Conservation (phyloP, 352 stramenopile genomes). For the Globisporangium spiculum region DNA sequence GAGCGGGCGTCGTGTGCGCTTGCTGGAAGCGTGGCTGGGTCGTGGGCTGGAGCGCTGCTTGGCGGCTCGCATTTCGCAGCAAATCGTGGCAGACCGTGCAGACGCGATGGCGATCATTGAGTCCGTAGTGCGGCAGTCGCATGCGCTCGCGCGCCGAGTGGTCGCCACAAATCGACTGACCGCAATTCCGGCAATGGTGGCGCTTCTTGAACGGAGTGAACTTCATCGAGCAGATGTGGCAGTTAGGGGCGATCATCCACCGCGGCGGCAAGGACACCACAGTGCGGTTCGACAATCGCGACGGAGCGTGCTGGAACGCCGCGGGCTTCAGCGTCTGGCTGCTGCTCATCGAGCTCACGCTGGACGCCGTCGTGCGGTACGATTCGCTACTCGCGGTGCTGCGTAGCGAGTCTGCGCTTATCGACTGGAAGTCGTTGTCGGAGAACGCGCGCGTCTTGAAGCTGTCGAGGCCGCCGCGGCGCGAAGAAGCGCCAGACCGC, state of each 20-base stretch:
- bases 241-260: conserved; percentile 82
- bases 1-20: conserved; percentile 15
- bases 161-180: conserved; percentile 81
- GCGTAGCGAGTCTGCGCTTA: conserved; percentile 2
- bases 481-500: background rate
- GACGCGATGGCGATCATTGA: conserved; percentile 75
- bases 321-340: conserved; percentile 8
- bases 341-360: conserved; percentile 12
- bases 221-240: conserved; percentile 83
- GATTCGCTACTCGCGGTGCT: conserved; percentile 8
- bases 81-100: conserved; percentile 80
- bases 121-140: conserved; percentile 77
- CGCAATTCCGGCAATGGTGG: conserved; percentile 87
- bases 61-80: conserved; percentile 53
- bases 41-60: conserved; percentile 23
- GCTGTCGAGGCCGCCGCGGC: conserved; percentile 16
- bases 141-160: conserved; percentile 83
- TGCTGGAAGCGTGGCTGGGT: conserved; percentile 20
- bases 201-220: conserved; percentile 81
- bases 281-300: conserved; percentile 28
- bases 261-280: conserved; percentile 71
- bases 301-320: conserved; percentile 33
- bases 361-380: conserved; percentile 29
- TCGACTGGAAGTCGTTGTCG: conserved; percentile 55
- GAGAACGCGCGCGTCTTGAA: conserved; percentile 64